These are phyloP conservation scores for Pseudodiploospora longispora DNA, from an alignment of 2,329 filamentous ascomycete genomes.

Conservation along the genomic window DNA sequence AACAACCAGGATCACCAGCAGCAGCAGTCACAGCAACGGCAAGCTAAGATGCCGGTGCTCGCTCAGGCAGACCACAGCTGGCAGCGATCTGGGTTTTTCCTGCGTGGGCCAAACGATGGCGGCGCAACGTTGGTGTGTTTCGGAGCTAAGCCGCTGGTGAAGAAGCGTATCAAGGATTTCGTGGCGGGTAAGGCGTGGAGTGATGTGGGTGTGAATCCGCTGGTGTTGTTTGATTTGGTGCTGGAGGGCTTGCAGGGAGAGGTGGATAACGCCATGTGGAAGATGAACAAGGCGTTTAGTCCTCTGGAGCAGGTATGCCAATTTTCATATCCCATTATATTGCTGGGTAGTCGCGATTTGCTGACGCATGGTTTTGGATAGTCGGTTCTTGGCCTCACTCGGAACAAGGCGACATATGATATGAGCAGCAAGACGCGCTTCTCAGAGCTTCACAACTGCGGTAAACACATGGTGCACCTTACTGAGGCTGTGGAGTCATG, in stretches of 20 bases:
- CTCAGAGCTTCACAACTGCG: constrained; percentile 20
- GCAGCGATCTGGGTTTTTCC: constrained; percentile 20
- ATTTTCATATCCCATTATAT: not conserved
- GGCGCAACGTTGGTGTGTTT: constrained; percentile 18
- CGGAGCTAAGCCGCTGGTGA: constrained; percentile 14
- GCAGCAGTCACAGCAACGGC: not conserved
- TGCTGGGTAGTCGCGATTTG: no score
- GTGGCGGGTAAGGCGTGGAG: constrained; percentile 16
- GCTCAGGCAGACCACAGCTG: constrained; percentile 21
- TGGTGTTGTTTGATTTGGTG: constrained; percentile 22
- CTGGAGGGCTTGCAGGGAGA: constrained; percentile 20
- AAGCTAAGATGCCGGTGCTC: constrained; percentile 7
- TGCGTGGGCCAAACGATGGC: constrained; percentile 13
- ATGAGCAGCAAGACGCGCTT: constrained; percentile 18
- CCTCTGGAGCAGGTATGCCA: constrained; percentile 19
- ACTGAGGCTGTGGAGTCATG: constrained; percentile 21
- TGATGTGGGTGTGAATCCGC: constrained; percentile 15
- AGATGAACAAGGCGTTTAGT: constrained; percentile 21
- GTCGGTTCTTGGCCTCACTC: constrained; percentile 17
- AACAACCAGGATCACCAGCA: not conserved
- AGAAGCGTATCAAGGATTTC: constrained; percentile 16
- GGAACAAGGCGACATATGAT: not conserved
- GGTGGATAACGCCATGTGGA: constrained; percentile 21
- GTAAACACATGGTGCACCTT: constrained; percentile 22
- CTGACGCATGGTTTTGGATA: constrained; percentile 1